These are phyloP conservation scores for Moringa oleifera DNA, from an alignment of 345 rosid genomes.

Conservation along the genomic window DNA sequence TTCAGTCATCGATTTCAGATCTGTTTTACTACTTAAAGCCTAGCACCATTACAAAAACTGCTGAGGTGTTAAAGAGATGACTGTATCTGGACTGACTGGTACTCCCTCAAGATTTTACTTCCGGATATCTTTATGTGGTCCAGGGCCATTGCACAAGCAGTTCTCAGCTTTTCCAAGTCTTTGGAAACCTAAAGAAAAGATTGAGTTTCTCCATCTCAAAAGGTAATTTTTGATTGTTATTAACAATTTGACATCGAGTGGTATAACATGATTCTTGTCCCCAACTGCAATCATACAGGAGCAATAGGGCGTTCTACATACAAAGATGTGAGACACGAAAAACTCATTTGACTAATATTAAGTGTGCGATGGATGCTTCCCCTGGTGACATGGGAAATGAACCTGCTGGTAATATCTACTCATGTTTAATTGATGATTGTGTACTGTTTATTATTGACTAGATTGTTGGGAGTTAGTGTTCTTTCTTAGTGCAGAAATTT, in stretches of 20 bases:
- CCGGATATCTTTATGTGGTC: conserved; percentile 26
- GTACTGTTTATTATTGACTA: background rate
- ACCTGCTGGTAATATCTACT: conserved; percentile 36
- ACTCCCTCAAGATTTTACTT: conserved; percentile 51
- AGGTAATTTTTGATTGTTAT: conserved; percentile 36
- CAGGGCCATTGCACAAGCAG: conserved; percentile 20
- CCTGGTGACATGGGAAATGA: conserved; percentile 54
- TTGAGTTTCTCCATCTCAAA: conserved; percentile 16
- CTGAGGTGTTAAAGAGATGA: conserved; percentile 33
- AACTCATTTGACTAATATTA: conserved; percentile 28
- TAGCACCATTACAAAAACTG: background rate
- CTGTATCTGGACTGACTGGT: conserved; percentile 50
- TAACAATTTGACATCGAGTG: background rate
- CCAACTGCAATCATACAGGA: conserved; percentile 19
- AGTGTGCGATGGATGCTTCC: conserved; percentile 76
- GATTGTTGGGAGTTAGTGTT: background rate
- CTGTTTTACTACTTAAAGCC: background rate
- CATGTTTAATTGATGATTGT: conserved; percentile 1
- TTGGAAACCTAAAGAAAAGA: conserved; percentile 20
- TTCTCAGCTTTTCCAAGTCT: conserved; percentile 27
- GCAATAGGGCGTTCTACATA: conserved; percentile 22
- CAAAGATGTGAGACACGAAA: conserved; percentile 24
- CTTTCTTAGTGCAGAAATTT: background rate
- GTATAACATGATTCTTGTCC: conserved; percentile 10
- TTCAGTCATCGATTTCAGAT: conserved; percentile 7